A percentile compares a stretch with the other conserved stretches of the same genome.
Evolutionary conservation across 306 rosid genomes (phyloP).

Genomic region (Glycine latifolia): DNA sequence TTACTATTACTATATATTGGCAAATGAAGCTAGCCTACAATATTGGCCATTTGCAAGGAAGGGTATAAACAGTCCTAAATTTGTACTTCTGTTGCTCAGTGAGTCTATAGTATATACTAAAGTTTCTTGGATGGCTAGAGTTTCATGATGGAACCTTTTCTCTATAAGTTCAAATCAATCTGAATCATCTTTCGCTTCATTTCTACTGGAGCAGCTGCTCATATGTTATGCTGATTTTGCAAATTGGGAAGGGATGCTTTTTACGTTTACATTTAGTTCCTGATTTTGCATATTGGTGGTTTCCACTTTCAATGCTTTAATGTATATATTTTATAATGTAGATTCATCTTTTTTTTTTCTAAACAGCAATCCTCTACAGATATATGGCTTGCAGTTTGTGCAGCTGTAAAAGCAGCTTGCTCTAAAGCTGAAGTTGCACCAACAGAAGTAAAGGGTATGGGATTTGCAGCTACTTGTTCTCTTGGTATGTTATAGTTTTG

Average conservation of each 20-base stretch:
- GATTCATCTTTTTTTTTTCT: conserved; percentile 45
- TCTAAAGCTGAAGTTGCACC: conserved; percentile 70
- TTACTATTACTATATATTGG: conserved; percentile 20
- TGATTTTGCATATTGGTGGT: background rate
- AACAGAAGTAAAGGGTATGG: conserved; percentile 80
- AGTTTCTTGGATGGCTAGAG: conserved; percentile 19
- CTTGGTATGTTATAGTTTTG: conserved; percentile 66
- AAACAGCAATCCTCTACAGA: conserved; percentile 98
- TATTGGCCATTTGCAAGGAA: background rate
- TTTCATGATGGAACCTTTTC: conserved; percentile 9
- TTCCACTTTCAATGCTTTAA: conserved; percentile 13
- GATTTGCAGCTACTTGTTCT: conserved; percentile 97
- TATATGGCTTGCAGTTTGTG: conserved; percentile 96
- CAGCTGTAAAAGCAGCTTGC: conserved; percentile 86
- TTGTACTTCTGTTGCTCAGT: conserved; percentile 30
- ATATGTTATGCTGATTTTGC: conserved; percentile 32
- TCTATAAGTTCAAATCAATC: background rate
- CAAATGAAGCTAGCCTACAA: conserved; percentile 25
- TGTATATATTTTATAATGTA: conserved; percentile 24
- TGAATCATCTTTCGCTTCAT: conserved; percentile 21
- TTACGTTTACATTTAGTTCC: conserved; percentile 30
- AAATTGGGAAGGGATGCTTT: conserved; percentile 10
- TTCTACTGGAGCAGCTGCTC: conserved; percentile 38
- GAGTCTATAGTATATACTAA: background rate
- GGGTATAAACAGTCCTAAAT: conserved; percentile 27